phyloP scores from a whole-genome alignment of 345 rosid genomes.

The Bruguiera parviflora region DNA sequence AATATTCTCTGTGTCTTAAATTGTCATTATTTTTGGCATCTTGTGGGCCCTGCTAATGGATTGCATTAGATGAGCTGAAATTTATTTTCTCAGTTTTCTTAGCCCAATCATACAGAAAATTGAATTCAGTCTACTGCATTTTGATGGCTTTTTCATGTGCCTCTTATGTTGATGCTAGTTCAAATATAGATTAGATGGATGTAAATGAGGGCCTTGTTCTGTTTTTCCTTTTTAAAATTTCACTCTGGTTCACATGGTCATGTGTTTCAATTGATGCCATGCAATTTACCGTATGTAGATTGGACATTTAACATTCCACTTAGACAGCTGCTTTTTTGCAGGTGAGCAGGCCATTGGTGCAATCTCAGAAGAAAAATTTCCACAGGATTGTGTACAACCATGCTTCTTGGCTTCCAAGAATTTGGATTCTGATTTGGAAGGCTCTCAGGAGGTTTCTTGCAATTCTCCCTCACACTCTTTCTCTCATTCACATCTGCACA shows the following conservation, averaged over 20 bases:
- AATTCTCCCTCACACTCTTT: not conserved
- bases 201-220: not conserved
- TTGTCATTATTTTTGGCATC: too few species aligned
- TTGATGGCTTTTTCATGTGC: not conserved
- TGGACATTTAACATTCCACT: not conserved
- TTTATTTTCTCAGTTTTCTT: too few species aligned
- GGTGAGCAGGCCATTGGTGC: constrained; percentile 35
- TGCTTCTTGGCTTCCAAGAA: constrained; percentile 44
- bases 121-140: not conserved
- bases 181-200: too few species aligned
- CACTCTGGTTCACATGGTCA: not conserved
- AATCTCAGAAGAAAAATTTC: constrained; percentile 33
- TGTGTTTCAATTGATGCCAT: not conserved
- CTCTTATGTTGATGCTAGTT: not conserved
- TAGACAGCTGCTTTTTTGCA: constrained; percentile 24
- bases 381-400: constrained; percentile 35
- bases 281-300: too few species aligned
- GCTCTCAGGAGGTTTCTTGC: constrained; percentile 37
- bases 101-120: too few species aligned
- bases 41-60: too few species aligned
- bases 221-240: not conserved
- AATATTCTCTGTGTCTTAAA: too few species aligned
- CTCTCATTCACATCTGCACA: not conserved
- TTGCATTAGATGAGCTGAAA: too few species aligned
- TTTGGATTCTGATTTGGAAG: constrained; percentile 38